A percentile compares a stretch with the other conserved stretches of the same genome.
Evolutionary conservation across 257 asterid species (phyloP).

Genomic region (Nicotiana obtusifolia): DNA sequence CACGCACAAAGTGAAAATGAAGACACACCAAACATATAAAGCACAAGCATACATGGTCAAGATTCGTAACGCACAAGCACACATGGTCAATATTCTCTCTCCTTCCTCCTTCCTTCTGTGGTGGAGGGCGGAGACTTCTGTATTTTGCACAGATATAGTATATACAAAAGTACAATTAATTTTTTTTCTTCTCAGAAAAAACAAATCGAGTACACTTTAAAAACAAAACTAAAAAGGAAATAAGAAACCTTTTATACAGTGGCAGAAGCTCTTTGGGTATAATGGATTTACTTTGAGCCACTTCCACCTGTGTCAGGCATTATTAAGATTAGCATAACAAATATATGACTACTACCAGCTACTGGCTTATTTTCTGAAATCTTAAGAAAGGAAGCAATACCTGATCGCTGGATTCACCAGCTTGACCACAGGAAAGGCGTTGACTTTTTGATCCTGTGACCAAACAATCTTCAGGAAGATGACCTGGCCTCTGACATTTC

Average conservation of each 20-base stretch:
- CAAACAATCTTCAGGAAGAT: constrained; percentile 88
- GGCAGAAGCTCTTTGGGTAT: constrained; percentile 60
- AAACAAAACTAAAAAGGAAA: neutral
- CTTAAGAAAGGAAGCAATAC: constrained; percentile 19
- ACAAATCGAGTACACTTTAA: neutral
- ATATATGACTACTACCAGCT: neutral
- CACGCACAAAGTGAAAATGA: neutral
- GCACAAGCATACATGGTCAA: neutral
- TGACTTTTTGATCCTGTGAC: constrained; percentile 33
- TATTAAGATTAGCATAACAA: neutral
- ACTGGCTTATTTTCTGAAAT: neutral
- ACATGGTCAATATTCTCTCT: neutral
- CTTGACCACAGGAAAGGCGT: constrained; percentile 23
- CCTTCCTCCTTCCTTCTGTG: neutral
- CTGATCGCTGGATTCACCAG: constrained; percentile 28
- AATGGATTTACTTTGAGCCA: constrained; percentile 28
- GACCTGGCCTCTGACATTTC: constrained; percentile 88
- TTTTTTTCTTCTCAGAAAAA: no score
- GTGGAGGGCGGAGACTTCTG: neutral
- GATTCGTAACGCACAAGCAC: neutral
- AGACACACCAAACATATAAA: neutral
- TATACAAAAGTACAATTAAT: constrained; percentile 2
- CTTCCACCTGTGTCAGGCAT: constrained; percentile 35
- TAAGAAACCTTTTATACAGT: constrained; percentile 66
- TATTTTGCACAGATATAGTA: neutral